A percentile compares a stretch with the other conserved stretches of the same genome.
Conservation (phyloP, 208 protist species). For the Trypanosoma rangeli region DNA sequence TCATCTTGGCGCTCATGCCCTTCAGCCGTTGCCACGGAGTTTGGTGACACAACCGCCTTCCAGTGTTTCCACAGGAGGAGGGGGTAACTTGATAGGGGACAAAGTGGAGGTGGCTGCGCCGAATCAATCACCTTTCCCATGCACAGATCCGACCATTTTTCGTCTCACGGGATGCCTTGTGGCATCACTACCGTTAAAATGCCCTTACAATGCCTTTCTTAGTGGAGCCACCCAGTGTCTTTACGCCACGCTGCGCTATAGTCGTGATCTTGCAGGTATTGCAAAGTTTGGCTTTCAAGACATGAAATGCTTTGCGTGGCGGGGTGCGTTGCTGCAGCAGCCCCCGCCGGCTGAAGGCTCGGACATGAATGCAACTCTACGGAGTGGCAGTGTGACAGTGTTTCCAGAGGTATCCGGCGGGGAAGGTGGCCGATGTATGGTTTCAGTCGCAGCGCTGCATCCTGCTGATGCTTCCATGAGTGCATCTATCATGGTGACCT, state of each 20-base stretch:
- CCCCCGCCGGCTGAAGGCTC: neutral
- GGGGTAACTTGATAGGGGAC: neutral
- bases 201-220: conserved; percentile 65
- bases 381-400: neutral
- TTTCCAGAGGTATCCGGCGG: neutral
- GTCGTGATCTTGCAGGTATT: conserved; percentile 68
- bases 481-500: neutral
- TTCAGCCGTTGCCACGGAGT: conserved; percentile 35
- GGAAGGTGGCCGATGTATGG: neutral
- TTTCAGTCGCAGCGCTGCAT: neutral
- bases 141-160: conserved; percentile 65
- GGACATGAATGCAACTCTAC: neutral
- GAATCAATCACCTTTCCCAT: conserved; percentile 51
- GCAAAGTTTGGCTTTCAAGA: conserved; percentile 61
- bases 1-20: conserved; percentile 54
- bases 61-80: neutral
- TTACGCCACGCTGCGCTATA: conserved; percentile 54
- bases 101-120: neutral
- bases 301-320: conserved; percentile 35
- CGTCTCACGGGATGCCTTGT: conserved; percentile 65
- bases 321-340: neutral
- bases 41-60: neutral
- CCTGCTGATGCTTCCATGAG: neutral
- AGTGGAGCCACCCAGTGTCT: conserved; percentile 47
- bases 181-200: conserved; percentile 47